Evolutionary conservation across 2,329 filamentous ascomycete species (phyloP).

Genomic region (Hawksworthiomyces lignivorus): DNA sequence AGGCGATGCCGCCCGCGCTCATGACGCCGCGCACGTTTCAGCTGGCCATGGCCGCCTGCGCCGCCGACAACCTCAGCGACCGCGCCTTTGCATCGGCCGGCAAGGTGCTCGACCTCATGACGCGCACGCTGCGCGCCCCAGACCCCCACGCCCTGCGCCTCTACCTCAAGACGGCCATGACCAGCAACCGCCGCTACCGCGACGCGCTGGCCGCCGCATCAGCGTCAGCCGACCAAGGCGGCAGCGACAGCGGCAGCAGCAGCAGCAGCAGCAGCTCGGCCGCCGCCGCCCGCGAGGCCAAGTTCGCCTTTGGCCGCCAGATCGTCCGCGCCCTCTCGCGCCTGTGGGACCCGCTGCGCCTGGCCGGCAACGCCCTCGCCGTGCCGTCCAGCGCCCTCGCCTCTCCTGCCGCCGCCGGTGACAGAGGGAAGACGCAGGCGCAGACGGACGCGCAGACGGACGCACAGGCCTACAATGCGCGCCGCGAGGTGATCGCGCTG

Average conservation of each 20-base stretch:
- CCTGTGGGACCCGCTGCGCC: constrained; percentile 41
- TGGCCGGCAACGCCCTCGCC: constrained; percentile 24
- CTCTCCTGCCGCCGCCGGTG: not conserved
- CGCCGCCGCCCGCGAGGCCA: constrained; percentile 22
- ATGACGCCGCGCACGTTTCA: constrained; percentile 52
- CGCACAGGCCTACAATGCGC: constrained; percentile 23
- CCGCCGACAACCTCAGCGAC: constrained; percentile 69
- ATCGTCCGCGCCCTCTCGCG: constrained; percentile 41
- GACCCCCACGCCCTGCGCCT: constrained; percentile 44
- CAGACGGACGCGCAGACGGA: constrained; percentile 3
- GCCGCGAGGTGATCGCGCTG: constrained; percentile 36
- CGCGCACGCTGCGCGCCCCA: constrained; percentile 30
- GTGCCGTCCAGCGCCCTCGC: constrained; percentile 18
- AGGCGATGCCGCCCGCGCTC: constrained; percentile 39
- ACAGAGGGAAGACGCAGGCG: not conserved
- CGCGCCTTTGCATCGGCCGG: constrained; percentile 59
- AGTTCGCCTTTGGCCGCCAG: constrained; percentile 40
- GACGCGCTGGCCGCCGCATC: no score
- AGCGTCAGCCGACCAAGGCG: no score
- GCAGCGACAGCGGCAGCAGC: constrained; percentile 27
- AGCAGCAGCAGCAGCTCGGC: constrained; percentile 21
- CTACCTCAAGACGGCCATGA: constrained; percentile 51
- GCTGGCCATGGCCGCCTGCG: constrained; percentile 66
- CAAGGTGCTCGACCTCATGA: constrained; percentile 58
- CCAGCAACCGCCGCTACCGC: constrained; percentile 34